Percentiles rank a stretch among this genome's conserved stretches.
phyloP scores from a whole-genome alignment of 2,329 filamentous ascomycete species.

The Xylaria sp. region DNA sequence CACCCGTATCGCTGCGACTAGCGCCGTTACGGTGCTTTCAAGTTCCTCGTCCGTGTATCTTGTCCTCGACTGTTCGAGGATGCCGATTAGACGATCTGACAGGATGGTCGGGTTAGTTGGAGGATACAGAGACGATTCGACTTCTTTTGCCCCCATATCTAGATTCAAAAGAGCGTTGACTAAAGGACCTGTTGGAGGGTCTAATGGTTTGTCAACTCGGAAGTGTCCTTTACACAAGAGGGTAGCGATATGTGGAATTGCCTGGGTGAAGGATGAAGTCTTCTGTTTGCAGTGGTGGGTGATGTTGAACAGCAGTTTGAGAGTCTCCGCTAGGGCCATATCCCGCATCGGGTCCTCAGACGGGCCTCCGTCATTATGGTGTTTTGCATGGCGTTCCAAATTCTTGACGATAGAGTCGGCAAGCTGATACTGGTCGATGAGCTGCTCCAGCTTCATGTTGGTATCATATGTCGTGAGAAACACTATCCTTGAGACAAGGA shows the following conservation, averaged over 20 bases:
- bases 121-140: constrained; percentile 72
- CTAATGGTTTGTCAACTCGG: constrained; percentile 73
- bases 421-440: constrained; percentile 74
- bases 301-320: constrained; percentile 91
- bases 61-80: constrained; percentile 75
- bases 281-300: constrained; percentile 77
- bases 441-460: constrained; percentile 70
- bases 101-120: constrained; percentile 68
- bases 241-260: constrained; percentile 75
- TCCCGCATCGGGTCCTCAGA: constrained; percentile 71
- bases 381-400: constrained; percentile 74
- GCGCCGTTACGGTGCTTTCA: constrained; percentile 75
- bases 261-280: constrained; percentile 70
- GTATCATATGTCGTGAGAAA: constrained; percentile 85
- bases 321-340: constrained; percentile 83
- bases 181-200: constrained; percentile 75
- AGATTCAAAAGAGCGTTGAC: constrained; percentile 87
- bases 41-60: constrained; percentile 75
- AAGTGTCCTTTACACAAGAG: constrained; percentile 72
- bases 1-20: constrained; percentile 78
- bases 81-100: constrained; percentile 72
- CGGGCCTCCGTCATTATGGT: constrained; percentile 48
- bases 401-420: constrained; percentile 76
- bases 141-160: constrained; percentile 69
- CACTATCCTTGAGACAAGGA: constrained; percentile 80